These are phyloP conservation scores for Talaromyces sp. DNA, from an alignment of 2,329 filamentous ascomycete species.

Conservation along the genomic window DNA sequence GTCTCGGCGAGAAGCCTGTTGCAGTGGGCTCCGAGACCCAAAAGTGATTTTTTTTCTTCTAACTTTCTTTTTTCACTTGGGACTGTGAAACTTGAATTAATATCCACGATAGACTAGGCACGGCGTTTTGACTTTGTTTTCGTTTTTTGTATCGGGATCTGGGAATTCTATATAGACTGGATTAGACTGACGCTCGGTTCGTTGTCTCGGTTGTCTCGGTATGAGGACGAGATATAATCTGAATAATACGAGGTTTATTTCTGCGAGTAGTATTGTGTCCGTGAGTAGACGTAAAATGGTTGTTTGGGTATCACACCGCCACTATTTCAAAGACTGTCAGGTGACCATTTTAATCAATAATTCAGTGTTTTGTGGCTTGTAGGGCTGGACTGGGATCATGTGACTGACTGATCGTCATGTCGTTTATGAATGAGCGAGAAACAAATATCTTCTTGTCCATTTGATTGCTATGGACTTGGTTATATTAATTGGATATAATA, in stretches of 20 bases:
- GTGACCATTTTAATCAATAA: not conserved
- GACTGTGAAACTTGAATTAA: not conserved
- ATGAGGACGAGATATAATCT: not conserved
- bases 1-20: constrained; percentile 47
- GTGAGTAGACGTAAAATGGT: not conserved
- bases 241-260: not conserved
- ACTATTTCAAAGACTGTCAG: not conserved
- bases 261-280: not conserved
- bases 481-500: not conserved
- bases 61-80: not conserved
- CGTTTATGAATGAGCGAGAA: not conserved
- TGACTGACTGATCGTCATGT: not conserved
- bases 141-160: not conserved
- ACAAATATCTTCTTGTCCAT: not conserved
- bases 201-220: not conserved
- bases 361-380: not conserved
- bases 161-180: not conserved
- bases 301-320: too few relatives aligned
- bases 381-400: not conserved
- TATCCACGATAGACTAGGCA: not conserved
- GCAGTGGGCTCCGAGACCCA: constrained; percentile 24
- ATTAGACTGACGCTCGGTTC: not conserved
- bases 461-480: not conserved
- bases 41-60: not conserved
- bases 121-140: not conserved